Conservation (phyloP, 2,329 filamentous ascomycete species). For the Diplodia mutila region DNA sequence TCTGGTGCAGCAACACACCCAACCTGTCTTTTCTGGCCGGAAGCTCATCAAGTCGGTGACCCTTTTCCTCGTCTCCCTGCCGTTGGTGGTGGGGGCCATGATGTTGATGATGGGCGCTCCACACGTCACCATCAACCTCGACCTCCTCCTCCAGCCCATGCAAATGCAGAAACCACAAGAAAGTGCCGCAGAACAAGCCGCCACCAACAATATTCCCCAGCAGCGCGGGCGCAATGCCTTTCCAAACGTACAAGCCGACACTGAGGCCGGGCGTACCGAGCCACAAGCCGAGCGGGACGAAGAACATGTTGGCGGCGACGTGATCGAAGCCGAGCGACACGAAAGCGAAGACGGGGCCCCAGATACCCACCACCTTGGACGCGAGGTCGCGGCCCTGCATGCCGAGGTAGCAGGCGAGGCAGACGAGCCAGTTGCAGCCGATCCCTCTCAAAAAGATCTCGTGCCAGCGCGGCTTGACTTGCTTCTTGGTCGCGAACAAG, state of each 20-base stretch:
- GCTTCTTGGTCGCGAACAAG: constrained; percentile 30
- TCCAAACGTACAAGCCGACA: constrained; percentile 37
- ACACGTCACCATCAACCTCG: constrained; percentile 4
- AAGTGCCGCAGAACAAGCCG: constrained; percentile 13
- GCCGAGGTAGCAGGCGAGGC: constrained; percentile 33
- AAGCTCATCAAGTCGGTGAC: not conserved
- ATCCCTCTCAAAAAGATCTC: constrained; percentile 33
- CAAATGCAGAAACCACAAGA: constrained; percentile 19
- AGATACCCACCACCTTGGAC: constrained; percentile 35
- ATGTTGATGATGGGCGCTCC: not conserved
- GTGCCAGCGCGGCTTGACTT: constrained; percentile 30
- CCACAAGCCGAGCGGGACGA: constrained; percentile 35
- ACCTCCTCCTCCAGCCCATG: not conserved
- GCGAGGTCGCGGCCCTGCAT: constrained; percentile 32
- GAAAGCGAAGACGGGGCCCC: constrained; percentile 35
- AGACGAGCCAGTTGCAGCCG: constrained; percentile 35
- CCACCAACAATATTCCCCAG: constrained; percentile 35
- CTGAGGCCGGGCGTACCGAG: constrained; percentile 29
- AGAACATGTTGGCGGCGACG: constrained; percentile 38
- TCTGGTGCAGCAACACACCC: not conserved
- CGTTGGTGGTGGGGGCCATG: no score
- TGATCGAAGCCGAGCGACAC: constrained; percentile 35
- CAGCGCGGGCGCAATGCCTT: constrained; percentile 34
- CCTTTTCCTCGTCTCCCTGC: constrained; percentile 9
- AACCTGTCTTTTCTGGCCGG: not conserved